Evolutionary conservation across 495 filamentous ascomycete genomes (phyloP).

Genomic region (Neurospora intermedia): DNA sequence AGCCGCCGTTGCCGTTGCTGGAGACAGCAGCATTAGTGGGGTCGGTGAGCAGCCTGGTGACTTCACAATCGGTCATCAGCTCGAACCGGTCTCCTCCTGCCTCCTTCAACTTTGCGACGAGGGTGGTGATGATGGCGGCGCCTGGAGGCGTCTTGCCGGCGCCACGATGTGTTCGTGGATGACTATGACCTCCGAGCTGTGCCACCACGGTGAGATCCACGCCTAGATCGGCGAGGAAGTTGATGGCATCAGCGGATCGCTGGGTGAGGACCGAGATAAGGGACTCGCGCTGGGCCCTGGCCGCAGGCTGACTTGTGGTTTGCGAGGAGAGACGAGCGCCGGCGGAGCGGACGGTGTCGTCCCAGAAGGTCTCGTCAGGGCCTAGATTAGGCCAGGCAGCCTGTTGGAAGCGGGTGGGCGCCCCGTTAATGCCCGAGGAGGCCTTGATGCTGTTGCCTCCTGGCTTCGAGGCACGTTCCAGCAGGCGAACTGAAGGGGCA

Average conservation of each 20-base stretch:
- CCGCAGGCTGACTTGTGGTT: conserved; percentile 4
- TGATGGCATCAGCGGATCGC: conserved; percentile 31
- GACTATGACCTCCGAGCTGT: conserved; percentile 42
- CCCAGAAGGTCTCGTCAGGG: conserved; percentile 33
- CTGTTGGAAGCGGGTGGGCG: conserved; percentile 41
- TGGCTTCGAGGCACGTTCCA: conserved; percentile 44
- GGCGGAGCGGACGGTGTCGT: conserved; percentile 44
- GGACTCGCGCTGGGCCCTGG: conserved; percentile 18
- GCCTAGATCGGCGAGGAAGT: conserved; percentile 42
- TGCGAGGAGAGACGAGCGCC: conserved; percentile 13
- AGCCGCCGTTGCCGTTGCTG: neutral
- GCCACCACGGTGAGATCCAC: conserved; percentile 45
- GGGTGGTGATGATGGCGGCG: conserved; percentile 37
- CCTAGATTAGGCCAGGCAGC: conserved; percentile 4
- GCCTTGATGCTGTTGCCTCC: conserved; percentile 56
- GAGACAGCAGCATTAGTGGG: neutral
- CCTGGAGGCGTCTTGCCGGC: conserved; percentile 41
- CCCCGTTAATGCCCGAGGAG: conserved; percentile 52
- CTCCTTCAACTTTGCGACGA: conserved; percentile 34
- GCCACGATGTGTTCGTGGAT: conserved; percentile 45
- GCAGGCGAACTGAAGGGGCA: conserved; percentile 32
- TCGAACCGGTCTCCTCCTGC: conserved; percentile 32
- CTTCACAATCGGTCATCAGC: conserved; percentile 33
- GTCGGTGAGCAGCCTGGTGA: conserved; percentile 32
- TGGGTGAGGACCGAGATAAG: conserved; percentile 35